phyloP scores from a whole-genome alignment of 2,329 filamentous ascomycete species.

The Ascomycota sp. region DNA sequence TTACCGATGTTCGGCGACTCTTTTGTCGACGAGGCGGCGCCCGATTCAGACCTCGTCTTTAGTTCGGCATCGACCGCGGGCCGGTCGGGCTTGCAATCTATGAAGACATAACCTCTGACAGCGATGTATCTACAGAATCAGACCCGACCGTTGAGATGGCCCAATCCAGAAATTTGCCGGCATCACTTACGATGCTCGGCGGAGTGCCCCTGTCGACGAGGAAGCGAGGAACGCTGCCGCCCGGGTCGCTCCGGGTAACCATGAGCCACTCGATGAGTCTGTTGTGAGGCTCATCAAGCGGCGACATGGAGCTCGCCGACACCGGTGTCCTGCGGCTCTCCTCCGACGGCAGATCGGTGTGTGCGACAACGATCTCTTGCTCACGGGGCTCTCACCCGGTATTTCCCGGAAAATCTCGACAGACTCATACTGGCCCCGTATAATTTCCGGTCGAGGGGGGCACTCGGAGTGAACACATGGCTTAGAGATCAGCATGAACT shows the following conservation, averaged over 20 bases:
- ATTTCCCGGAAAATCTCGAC: conserved; percentile 82
- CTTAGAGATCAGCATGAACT: conserved; percentile 75
- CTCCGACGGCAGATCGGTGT: conserved; percentile 10
- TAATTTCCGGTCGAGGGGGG: conserved; percentile 48
- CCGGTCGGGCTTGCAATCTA: neutral
- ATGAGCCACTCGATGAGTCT: conserved; percentile 65
- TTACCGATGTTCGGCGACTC: conserved; percentile 5
- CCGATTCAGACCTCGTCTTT: conserved; percentile 6
- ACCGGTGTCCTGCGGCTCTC: conserved; percentile 6
- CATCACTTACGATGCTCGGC: conserved; percentile 57
- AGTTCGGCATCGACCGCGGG: neutral
- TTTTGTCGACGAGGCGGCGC: conserved; percentile 9
- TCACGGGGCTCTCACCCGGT: conserved; percentile 25
- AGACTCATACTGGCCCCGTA: conserved; percentile 75
- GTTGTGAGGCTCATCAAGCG: neutral
- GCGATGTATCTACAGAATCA: conserved; percentile 1
- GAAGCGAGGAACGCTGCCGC: conserved; percentile 71
- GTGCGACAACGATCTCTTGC: conserved; percentile 13
- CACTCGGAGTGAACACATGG: conserved; percentile 62
- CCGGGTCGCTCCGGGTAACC: conserved; percentile 76
- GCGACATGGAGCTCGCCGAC: conserved; percentile 2
- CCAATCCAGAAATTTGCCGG: conserved; percentile 69
- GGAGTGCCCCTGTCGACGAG: conserved; percentile 84
- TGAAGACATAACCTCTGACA: neutral
- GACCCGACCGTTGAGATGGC: conserved; percentile 20